A percentile compares a stretch with the other conserved stretches of the same genome.
phyloP scores from a whole-genome alignment of 2,329 filamentous ascomycete genomes.

The Hansfordia pulvinata region DNA sequence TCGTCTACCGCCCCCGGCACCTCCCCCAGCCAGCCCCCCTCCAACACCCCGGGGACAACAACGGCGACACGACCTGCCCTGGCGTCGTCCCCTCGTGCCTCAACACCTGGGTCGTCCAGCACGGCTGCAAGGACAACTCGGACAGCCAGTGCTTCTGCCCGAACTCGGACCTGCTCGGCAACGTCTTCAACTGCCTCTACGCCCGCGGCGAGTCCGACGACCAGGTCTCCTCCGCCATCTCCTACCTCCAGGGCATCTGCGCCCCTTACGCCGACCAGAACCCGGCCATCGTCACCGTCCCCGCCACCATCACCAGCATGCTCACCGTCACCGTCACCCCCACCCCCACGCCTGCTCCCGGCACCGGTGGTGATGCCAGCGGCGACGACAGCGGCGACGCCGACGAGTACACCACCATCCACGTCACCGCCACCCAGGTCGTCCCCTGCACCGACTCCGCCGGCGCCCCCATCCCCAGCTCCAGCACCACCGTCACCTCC shows the following conservation, averaged over 20 bases:
- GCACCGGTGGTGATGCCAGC: no score
- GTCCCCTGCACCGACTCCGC: slow-evolving; percentile 32
- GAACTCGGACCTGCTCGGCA: slow-evolving; percentile 58
- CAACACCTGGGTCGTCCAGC: slow-evolving; percentile 73
- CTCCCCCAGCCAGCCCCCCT: slow-evolving; percentile 26
- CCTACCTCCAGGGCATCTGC: slow-evolving; percentile 88
- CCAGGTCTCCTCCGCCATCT: slow-evolving; percentile 56
- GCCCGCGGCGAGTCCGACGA: slow-evolving; percentile 56
- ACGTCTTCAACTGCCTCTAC: slow-evolving; percentile 70
- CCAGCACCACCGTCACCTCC: slow-evolving; percentile 31
- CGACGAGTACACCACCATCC: slow-evolving; percentile 31
- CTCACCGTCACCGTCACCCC: slow-evolving; percentile 34
- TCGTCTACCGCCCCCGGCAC: no score
- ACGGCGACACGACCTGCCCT: no score
- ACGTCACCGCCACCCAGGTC: slow-evolving; percentile 34
- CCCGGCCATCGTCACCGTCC: slow-evolving; percentile 71
- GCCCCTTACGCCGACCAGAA: slow-evolving; percentile 60
- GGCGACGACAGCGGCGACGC: no score
- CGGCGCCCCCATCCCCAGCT: slow-evolving; percentile 31
- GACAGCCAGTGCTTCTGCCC: slow-evolving; percentile 82
- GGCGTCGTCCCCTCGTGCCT: slow-evolving; percentile 72
- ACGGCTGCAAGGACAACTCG: slow-evolving; percentile 71
- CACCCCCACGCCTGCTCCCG: slow-evolving; percentile 24
- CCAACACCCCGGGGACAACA: no score
- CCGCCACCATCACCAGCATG: slow-evolving; percentile 50